Base-by-base conservation (phyloP, 2,329 filamentous ascomycete species). In the Trichoderma sp. region DNA sequence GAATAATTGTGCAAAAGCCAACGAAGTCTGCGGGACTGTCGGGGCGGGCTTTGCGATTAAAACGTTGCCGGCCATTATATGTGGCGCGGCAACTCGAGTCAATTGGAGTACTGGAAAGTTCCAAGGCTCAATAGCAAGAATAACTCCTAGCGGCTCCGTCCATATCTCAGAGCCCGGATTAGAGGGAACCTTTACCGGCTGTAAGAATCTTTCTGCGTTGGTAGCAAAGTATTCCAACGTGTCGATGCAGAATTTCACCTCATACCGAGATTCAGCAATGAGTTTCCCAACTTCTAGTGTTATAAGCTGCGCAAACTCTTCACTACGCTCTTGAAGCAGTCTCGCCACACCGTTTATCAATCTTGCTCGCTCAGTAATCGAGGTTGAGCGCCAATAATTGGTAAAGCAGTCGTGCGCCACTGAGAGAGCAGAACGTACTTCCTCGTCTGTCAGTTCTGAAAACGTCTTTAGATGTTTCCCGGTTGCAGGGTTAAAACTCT, bases 51-150 rank as follows among this genome's bases (percentile, higher is more conserved):
- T 43, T 28, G 26, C 55, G 20, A 58, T 17, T 8, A 58, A 30
- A n/a, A 83, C 73, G 86, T 92, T 92, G 77, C 91, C 91, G 58
- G 88, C 87, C 73, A 89, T 89, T 75, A 93, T 83, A 62, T 90
- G 90, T 32, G 90, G 90, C 69, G 86, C 89, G 74, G 92, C 88
- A 88, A 95, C 95, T 92, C 92, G 94, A 66, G 87, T 86, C 80
- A 85, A 86, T 91, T 93, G 93, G 77, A 91, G 86, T 39, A 94
- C 82, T 5, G 91, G 92, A 84, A 92, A 93, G 85, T 93, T 94
- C 91, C 92, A 93, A 70, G 92, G 92, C 77, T 94, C 93, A 78
- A 94, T 93, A 0, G 68, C 68, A n/a, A 68, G 50, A 1, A 68
- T 53, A 7, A 58, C 50, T 32, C 65, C 65, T 6, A 68, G 28